A percentile compares a stretch with the other conserved stretches of the same genome.
Evolutionary conservation across 208 protist genomes (phyloP).

Genomic region (Tritrichomonas musculus): DNA sequence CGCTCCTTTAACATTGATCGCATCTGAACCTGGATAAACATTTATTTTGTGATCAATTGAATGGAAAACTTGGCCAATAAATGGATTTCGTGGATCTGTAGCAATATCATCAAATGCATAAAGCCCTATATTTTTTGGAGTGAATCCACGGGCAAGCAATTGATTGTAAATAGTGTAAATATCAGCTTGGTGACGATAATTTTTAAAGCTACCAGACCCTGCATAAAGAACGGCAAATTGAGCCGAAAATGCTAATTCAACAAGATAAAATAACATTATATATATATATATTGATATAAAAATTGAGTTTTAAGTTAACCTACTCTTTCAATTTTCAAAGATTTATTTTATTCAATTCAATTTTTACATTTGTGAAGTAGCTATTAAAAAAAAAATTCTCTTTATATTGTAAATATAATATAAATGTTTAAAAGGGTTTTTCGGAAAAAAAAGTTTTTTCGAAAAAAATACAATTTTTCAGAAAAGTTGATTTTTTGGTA

Average conservation of each 20-base stretch:
- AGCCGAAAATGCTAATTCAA: not conserved
- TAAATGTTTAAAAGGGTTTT: no score
- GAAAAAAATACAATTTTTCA: no score
- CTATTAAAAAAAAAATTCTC: no score
- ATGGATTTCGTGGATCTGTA: not conserved
- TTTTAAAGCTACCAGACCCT: not conserved
- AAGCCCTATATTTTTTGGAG: not conserved
- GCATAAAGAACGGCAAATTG: not conserved
- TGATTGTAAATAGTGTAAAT: not conserved
- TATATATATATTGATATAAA: no score
- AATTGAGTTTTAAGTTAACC: no score
- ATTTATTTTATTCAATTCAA: no score
- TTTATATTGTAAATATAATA: no score
- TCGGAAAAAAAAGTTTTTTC: no score
- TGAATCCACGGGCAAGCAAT: not conserved
- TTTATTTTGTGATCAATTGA: not conserved
- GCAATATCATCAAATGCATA: conserved; percentile 1
- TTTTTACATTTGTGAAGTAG: no score
- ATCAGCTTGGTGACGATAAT: conserved; percentile 10
- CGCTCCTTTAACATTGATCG: not conserved
- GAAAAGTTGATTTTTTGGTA: no score
- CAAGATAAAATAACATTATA: not conserved
- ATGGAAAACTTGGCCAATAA: not conserved
- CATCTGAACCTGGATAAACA: not conserved
- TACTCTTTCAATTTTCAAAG: no score